Percentiles rank a stretch among this genome's conserved stretches.
These are phyloP conservation scores for Thamnidium elegans DNA, from an alignment of 192 early-diverging fungal species.

Conservation along the genomic window DNA sequence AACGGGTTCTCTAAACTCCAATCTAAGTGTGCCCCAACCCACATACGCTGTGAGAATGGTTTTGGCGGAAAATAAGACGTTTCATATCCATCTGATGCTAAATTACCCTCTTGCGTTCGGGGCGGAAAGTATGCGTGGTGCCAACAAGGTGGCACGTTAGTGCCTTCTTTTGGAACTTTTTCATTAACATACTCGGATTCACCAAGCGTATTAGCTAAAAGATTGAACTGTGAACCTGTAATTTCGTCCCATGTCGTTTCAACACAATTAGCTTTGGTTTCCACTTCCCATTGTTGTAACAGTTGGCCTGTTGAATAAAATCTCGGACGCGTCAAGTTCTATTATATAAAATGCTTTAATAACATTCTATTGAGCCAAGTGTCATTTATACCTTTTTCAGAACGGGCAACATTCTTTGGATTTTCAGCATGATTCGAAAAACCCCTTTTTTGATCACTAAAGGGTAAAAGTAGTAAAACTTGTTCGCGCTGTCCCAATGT, in stretches of 20 bases:
- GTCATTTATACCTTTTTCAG: too few species aligned
- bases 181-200: conserved; percentile 5
- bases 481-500: too few species aligned
- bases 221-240: conserved; percentile 27
- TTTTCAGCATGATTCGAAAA: too few species aligned
- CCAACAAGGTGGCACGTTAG: conserved; percentile 64
- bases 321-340: too few species aligned
- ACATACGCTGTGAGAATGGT: conserved; percentile 78
- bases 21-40: conserved; percentile 77
- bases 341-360: too few species aligned
- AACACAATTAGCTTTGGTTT: too few species aligned
- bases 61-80: conserved; percentile 70
- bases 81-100: conserved; percentile 84
- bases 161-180: conserved; percentile 34
- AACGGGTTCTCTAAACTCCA: conserved; percentile 59
- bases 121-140: conserved; percentile 83
- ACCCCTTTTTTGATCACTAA: too few species aligned
- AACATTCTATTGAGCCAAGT: too few species aligned
- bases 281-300: too few species aligned
- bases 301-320: too few species aligned
- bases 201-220: conserved; percentile 39
- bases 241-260: conserved; percentile 13
- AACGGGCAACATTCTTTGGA: too few species aligned
- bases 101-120: conserved; percentile 56
- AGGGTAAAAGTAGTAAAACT: too few species aligned